A percentile compares a stretch with the other conserved stretches of the same genome.
These are phyloP conservation scores for Ceratocystis variospora DNA, from an alignment of 2,329 filamentous ascomycete species.

Conservation along the genomic window DNA sequence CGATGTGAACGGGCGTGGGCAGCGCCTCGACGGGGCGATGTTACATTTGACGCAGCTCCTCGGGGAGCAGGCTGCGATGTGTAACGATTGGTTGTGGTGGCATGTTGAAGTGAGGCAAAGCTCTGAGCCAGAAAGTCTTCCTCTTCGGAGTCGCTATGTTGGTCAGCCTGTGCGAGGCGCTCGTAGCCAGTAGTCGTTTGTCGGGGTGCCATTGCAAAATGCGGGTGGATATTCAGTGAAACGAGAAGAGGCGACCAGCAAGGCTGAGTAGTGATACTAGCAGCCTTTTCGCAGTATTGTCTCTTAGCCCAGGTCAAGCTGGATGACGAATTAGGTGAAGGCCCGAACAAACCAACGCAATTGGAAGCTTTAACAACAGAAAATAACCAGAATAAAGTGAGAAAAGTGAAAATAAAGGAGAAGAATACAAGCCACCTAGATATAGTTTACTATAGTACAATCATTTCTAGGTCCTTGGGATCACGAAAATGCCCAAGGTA, in stretches of 20 bases:
- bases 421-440: not conserved
- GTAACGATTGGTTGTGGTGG: conserved; percentile 43
- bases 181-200: conserved; percentile 72
- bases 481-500: not conserved
- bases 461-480: not conserved
- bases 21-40: conserved; percentile 29
- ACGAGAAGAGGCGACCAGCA: not conserved
- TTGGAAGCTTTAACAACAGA: not conserved
- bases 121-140: conserved; percentile 43
- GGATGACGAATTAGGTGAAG: not conserved
- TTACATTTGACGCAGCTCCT: conserved; percentile 36
- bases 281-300: not conserved
- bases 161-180: conserved; percentile 69
- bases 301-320: not conserved
- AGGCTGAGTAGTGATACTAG: not conserved
- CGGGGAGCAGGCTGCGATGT: conserved; percentile 42
- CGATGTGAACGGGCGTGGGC: not conserved
- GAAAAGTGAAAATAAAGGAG: not conserved
- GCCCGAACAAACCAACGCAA: not conserved
- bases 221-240: not conserved
- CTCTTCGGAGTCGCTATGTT: conserved; percentile 53
- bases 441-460: not conserved
- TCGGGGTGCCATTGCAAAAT: conserved; percentile 48
- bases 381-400: not conserved
- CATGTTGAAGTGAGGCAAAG: conserved; percentile 42